Evolutionary conservation across 495 filamentous ascomycete genomes (phyloP), one percentile per base, ranked within the genome.

Genomic region (Parmelia sp.): DNA sequence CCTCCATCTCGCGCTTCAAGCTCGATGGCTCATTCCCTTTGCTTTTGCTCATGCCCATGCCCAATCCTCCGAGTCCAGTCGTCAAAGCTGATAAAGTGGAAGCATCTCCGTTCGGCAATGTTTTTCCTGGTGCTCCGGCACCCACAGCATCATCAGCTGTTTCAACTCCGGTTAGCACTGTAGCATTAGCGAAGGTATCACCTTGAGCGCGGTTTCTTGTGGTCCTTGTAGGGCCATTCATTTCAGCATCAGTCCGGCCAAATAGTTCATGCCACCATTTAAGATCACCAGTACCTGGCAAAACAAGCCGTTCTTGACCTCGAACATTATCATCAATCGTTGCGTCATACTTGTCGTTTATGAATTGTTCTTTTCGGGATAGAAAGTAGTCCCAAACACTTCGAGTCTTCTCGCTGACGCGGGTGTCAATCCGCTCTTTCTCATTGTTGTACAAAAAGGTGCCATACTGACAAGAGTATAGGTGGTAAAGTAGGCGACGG

Each of bases 381-480:
- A 97, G 78, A 77, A 99, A 97, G 74, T 97, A 97, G 64, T 90
- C 86, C 94, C 95, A 99, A 4, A 97, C 95, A 63, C 89, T 93
- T 27, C 88, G 78, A n/a, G 91, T 96, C 27, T 85, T 83, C 64
- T 89, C 84, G 36, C 80, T 78, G 0, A 91, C 88, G 3, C 79
- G 79, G 9, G 84, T 81, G n/a, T 96, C 90, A 23, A 85, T 75
- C 0, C 95, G 87, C 68, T 96, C 88, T 68, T 92, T 93, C 70
- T 99, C 95, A 68, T 84, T 93, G 78, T 99, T 96, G 76, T 88
- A 96, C 45, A 99, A 79, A 72, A 99, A 99, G 1, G 92, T 96
- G 51, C 95, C 95, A 66, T 96, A 99, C 72, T 99, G 95, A 65
- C 93, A 96, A 5, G 92, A 91, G 69, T 97, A 94, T 2, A 96